Conservation (phyloP, 495 filamentous ascomycete species). For the Xylaria cubensis region DNA sequence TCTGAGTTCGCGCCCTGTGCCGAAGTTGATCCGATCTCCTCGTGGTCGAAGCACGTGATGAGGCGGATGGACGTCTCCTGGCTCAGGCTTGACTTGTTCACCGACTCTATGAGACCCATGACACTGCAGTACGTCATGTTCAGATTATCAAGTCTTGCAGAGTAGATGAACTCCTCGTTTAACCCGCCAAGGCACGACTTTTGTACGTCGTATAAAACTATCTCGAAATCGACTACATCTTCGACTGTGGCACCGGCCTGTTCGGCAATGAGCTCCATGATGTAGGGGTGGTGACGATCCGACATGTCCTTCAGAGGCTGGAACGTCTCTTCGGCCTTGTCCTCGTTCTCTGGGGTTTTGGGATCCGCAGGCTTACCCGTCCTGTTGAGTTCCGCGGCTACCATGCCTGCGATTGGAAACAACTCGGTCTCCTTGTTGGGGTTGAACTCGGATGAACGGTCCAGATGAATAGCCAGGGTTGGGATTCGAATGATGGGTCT, state of each 20-base stretch:
- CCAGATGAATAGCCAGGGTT: conserved; percentile 90
- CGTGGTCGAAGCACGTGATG: conserved; percentile 93
- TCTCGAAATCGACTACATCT: conserved; percentile 90
- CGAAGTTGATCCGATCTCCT: conserved; percentile 90
- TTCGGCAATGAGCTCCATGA: conserved; percentile 85
- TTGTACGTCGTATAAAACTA: conserved; percentile 95
- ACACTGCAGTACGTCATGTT: conserved; percentile 92
- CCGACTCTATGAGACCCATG: conserved; percentile 79
- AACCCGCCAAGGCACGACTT: conserved; percentile 86
- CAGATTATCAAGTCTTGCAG: conserved; percentile 89
- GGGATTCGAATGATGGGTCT: conserved; percentile 90
- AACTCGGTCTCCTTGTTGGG: conserved; percentile 98
- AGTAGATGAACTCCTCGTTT: conserved; percentile 93
- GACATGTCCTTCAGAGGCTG: conserved; percentile 75
- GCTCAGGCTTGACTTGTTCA: conserved; percentile 64
- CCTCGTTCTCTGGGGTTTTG: conserved; percentile 45
- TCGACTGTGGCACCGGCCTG: conserved; percentile 71
- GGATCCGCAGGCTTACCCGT: conserved; percentile 51
- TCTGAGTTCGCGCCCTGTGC: conserved; percentile 95
- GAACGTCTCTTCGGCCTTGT: conserved; percentile 57
- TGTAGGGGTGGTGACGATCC: conserved; percentile 86
- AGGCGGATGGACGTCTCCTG: conserved; percentile 83
- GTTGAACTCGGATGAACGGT: conserved; percentile 79
- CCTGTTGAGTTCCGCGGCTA: conserved; percentile 85
- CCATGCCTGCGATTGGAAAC: conserved; percentile 89